Evolutionary conservation across 2,329 filamentous ascomycete species (phyloP), one percentile per base, ranked within the genome.

Genomic region (Metarhizium album): DNA sequence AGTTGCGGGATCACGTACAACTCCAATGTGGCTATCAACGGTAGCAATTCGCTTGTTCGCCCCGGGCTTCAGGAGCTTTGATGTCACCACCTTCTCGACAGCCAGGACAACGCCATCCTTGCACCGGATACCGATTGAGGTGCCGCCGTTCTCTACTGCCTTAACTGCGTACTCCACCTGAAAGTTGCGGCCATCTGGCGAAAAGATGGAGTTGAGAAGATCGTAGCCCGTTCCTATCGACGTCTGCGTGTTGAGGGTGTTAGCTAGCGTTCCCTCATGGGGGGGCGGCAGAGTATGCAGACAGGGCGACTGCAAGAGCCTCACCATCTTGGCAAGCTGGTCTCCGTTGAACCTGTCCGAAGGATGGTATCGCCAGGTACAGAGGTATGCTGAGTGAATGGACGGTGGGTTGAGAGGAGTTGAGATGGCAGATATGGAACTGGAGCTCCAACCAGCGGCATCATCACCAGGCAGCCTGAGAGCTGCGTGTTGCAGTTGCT

Each of bases 151-250:
- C 75, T 98, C 93, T 57, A 98, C 93, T 51, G 93, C 93, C 78
- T 98, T 98, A 62, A 94, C 86, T 60, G 93, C 93, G 70, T 98
- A 98, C 79, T 98, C 93, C 70, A 94, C 89, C 74, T 98, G 93
- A 72, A 98, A 98, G 72, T 98, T 98, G 62, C 93, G 87, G 67
- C 93, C 93, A 74, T 98, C 93, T 59, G 93, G 93, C 46, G 93
- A 97, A 79, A 97, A 98, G 76, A 97, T 94, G 66, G 93, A 97
- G 81, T 98, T 98, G 69, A 89, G 89, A 64, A 98, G 86, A 82
- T 98, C 93, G 76, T 98, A 98, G 67, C 93, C 93, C 64, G 93
- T 98, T 68, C 93, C 93, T 86, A 98, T 98, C 67, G 93, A 98
- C 66, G 93, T 98, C 93, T 98, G 60, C n/a, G 29, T n/a, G 18